Conservation (phyloP, 1,284 basidiomycete genomes). For the Fomitopsis schrenkii region DNA sequence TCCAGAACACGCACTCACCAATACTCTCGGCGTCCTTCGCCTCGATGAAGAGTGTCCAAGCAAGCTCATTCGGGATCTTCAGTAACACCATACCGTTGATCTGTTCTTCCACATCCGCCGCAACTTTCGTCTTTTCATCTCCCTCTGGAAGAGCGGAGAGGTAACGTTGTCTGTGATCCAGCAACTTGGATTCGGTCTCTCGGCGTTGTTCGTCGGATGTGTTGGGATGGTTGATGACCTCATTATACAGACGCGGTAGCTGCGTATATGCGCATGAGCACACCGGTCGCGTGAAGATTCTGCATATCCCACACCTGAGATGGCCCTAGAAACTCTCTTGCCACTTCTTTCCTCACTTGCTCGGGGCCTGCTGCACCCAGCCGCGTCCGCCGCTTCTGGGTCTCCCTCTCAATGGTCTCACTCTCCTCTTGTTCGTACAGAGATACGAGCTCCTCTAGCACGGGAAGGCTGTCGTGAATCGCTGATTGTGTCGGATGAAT, state of each 20-base stretch:
- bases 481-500: conserved; percentile 56
- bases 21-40: conserved; percentile 68
- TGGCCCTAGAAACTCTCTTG: conserved; percentile 52
- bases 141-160: conserved; percentile 50
- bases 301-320: conserved; percentile 47
- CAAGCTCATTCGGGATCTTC: conserved; percentile 69
- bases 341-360: conserved; percentile 64
- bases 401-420: conserved; percentile 52
- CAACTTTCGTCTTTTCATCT: conserved; percentile 44
- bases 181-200: conserved; percentile 65
- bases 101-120: conserved; percentile 65
- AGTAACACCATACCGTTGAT: conserved; percentile 73
- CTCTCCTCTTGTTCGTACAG: conserved; percentile 62
- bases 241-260: conserved; percentile 69
- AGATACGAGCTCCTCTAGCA: conserved; percentile 64
- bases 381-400: conserved; percentile 73
- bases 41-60: conserved; percentile 81
- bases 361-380: conserved; percentile 68
- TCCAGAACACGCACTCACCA: conserved; percentile 39
- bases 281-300: not conserved
- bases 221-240: conserved; percentile 73
- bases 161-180: conserved; percentile 57
- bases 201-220: conserved; percentile 72
- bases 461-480: conserved; percentile 64
- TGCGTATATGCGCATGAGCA: conserved; percentile 20